Conservation (phyloP, 495 filamentous ascomycete genomes). For the Penicillium daleae region DNA sequence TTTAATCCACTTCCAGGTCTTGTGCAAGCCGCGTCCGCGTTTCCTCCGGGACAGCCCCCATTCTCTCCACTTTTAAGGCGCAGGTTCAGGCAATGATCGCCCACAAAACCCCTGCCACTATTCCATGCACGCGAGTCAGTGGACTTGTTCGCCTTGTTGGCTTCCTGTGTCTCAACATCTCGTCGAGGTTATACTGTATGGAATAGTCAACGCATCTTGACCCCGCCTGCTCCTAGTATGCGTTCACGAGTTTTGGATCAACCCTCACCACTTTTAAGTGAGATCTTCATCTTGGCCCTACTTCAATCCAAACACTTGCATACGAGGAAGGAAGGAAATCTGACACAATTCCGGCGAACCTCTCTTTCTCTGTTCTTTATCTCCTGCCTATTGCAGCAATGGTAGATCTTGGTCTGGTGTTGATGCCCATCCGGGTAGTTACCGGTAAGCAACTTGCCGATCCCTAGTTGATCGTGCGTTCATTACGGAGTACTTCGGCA, state of each 20-base stretch:
- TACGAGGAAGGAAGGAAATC: neutral
- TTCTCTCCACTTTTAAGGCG: conserved; percentile 1
- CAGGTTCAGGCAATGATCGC: neutral
- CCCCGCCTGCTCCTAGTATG: neutral
- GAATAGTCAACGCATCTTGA: neutral
- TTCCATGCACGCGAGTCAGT: neutral
- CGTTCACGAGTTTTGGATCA: neutral
- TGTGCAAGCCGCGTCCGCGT: neutral
- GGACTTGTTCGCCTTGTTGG: neutral
- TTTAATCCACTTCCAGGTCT: neutral
- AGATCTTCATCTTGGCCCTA: neutral
- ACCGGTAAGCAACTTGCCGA: neutral
- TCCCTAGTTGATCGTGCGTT: neutral
- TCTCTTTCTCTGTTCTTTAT: neutral
- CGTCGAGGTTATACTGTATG: neutral
- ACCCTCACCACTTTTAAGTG: neutral
- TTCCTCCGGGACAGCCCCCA: neutral
- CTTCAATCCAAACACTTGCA: neutral
- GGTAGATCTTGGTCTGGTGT: neutral
- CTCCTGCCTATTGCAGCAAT: neutral
- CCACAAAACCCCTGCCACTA: neutral
- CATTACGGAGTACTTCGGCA: neutral
- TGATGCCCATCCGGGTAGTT: neutral
- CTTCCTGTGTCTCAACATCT: neutral
- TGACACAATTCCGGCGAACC: too few relatives aligned